phyloP scores from a whole-genome alignment of 2,329 filamentous ascomycete species.

The Raffaelea arxii region DNA sequence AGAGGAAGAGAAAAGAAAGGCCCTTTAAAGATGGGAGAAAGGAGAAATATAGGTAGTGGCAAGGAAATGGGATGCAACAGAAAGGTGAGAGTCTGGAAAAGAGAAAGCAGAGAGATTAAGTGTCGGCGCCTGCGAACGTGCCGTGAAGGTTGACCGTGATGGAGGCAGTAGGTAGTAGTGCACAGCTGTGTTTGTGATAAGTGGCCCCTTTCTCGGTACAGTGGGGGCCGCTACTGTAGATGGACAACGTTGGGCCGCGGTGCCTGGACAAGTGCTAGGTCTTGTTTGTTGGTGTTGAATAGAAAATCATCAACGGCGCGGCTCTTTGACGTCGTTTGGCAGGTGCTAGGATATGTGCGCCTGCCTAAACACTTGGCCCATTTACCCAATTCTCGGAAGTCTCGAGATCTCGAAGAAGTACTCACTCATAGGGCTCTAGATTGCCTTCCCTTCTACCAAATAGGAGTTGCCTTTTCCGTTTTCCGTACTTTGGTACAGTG shows the following conservation, averaged over 20 bases:
- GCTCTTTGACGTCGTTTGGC: neutral
- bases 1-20: neutral
- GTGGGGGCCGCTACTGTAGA: neutral
- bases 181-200: neutral
- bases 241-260: neutral
- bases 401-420: no score
- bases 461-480: no score
- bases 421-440: no score
- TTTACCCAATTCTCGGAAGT: no score
- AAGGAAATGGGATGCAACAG: neutral
- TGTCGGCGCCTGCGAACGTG: neutral
- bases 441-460: no score
- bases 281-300: neutral
- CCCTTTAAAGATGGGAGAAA: neutral
- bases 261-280: neutral
- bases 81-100: neutral
- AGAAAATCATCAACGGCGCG: neutral
- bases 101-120: neutral
- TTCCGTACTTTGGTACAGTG: no score
- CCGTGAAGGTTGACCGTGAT: neutral
- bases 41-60: conserved; percentile 8
- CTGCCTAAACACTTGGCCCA: no score
- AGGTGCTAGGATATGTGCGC: neutral
- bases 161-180: no score
- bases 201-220: neutral